These are phyloP conservation scores for Xylariaceae sp. DNA, from an alignment of 2,329 filamentous ascomycete genomes.

Conservation along the genomic window DNA sequence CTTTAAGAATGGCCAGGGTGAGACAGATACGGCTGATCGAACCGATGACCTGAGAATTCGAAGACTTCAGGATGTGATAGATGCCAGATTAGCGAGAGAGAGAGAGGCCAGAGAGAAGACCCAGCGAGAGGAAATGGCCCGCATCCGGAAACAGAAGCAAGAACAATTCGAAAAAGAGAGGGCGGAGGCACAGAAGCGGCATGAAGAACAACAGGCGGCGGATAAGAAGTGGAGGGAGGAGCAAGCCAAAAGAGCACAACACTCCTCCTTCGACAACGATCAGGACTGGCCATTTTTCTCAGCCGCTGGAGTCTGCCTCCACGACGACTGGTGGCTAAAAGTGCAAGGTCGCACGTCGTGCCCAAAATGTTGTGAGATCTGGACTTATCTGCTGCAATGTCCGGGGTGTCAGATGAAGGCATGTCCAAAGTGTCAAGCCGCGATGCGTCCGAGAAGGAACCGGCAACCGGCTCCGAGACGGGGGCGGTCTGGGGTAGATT, in stretches of 20 bases:
- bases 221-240: not conserved
- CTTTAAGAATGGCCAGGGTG: not conserved
- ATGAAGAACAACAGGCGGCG: not conserved
- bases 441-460: not conserved
- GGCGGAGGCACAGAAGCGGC: not conserved
- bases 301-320: not conserved
- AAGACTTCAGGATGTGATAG: not conserved
- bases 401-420: conserved; percentile 8
- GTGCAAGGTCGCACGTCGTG: conserved; percentile 1
- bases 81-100: not conserved
- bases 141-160: not conserved
- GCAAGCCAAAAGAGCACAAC: too few relatives aligned
- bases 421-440: conserved; percentile 6
- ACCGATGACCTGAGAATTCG: not conserved
- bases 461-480: too few relatives aligned
- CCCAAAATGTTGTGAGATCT: not conserved
- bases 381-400: conserved; percentile 9
- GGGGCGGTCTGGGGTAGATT: too few relatives aligned
- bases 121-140: not conserved
- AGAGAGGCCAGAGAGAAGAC: conserved; percentile 1
- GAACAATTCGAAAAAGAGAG: not conserved
- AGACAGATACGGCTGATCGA: not conserved
- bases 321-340: conserved; percentile 11
- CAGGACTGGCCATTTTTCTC: not conserved
- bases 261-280: not conserved